Conservation (phyloP, 345 rosid species). For the Citrus australasica region DNA sequence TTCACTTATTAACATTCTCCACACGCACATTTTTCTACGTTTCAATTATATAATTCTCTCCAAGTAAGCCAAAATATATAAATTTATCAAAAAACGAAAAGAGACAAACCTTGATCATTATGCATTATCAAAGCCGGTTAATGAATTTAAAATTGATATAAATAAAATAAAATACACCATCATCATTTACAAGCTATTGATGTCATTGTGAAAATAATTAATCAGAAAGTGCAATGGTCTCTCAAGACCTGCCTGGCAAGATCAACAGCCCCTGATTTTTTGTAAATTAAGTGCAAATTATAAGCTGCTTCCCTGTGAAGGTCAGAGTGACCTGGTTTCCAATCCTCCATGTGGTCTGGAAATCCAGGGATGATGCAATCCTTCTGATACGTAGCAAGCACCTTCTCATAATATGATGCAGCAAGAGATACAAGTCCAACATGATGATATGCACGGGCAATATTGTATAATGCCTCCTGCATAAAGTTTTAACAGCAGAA, state of each 20-base stretch:
- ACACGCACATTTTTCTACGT: neutral
- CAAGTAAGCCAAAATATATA: neutral
- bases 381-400: slow-evolving; percentile 27
- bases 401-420: slow-evolving; percentile 42
- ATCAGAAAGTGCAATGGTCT: slow-evolving; percentile 52
- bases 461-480: slow-evolving; percentile 65
- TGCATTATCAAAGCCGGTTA: neutral
- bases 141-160: neutral
- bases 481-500: neutral
- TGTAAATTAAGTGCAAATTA: slow-evolving; percentile 67
- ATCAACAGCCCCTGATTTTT: slow-evolving; percentile 57
- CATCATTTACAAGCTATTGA: neutral
- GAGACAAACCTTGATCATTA: neutral
- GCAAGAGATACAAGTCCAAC: slow-evolving; percentile 26
- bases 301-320: slow-evolving; percentile 71
- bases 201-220: neutral
- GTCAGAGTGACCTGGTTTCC: slow-evolving; percentile 48
- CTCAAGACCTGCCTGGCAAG: slow-evolving; percentile 73
- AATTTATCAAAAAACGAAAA: neutral
- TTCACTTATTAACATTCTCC: neutral
- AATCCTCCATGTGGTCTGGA: slow-evolving; percentile 26
- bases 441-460: slow-evolving; percentile 44
- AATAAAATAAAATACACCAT: too few relatives aligned
- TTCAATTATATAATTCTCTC: neutral
- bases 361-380: slow-evolving; percentile 43